Evolutionary conservation across 1,139 yeast species (phyloP).

Genomic region (Taiozyma sp.): DNA sequence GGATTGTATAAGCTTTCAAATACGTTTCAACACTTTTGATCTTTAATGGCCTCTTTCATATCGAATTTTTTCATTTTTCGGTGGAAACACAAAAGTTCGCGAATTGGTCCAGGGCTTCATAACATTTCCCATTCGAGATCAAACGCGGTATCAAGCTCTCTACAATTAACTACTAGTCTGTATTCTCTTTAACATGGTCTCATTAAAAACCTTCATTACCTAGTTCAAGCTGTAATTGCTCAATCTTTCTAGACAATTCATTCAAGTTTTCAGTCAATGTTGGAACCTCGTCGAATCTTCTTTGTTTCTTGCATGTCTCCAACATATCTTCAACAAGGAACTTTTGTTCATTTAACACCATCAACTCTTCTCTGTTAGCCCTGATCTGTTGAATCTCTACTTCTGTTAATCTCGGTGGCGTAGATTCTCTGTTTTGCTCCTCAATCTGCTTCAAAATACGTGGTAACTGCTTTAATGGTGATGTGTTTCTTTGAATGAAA

Average conservation of each 20-base stretch:
- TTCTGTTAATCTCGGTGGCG: slow-evolving; percentile 21
- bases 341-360: slow-evolving; percentile 84
- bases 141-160: background rate
- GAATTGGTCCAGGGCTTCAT: background rate
- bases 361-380: slow-evolving; percentile 63
- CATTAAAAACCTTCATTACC: slow-evolving; percentile 60
- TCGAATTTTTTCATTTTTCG: background rate
- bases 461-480: slow-evolving; percentile 49
- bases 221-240: slow-evolving; percentile 41
- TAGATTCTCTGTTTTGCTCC: slow-evolving; percentile 9
- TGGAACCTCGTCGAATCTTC: slow-evolving; percentile 74
- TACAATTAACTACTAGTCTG: background rate
- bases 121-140: background rate
- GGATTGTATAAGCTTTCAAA: background rate
- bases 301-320: slow-evolving; percentile 52
- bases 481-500: slow-evolving; percentile 50
- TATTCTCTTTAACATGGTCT: background rate
- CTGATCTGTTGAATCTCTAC: slow-evolving; percentile 41
- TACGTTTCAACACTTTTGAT: background rate
- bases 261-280: slow-evolving; percentile 53
- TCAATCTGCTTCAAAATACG: slow-evolving; percentile 27
- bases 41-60: background rate
- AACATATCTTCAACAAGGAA: slow-evolving; percentile 66
- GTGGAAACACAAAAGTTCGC: background rate
- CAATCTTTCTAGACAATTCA: slow-evolving; percentile 56